Evolutionary conservation across 1,284 basidiomycete genomes (phyloP).

Genomic region (Sanghuangporus sanghuang): DNA sequence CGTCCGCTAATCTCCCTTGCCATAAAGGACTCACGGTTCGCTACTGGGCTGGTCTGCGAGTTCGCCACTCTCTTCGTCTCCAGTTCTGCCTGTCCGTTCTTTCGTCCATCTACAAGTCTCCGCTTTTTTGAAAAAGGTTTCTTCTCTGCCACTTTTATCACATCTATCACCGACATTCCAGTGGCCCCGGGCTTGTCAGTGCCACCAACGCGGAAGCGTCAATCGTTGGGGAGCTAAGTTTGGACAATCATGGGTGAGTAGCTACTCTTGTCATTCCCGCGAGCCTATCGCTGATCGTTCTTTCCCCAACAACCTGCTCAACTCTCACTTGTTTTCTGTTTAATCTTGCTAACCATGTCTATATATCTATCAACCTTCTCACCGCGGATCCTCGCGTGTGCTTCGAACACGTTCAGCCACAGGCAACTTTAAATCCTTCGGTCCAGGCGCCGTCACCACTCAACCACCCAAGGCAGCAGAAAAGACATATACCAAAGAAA

Average conservation of each 20-base stretch:
- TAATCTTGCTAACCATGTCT: background rate
- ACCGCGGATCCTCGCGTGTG: background rate
- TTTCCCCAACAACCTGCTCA: background rate
- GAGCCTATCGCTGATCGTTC: background rate
- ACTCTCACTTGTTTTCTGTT: background rate
- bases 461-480: background rate
- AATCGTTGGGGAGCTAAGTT: background rate
- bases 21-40: background rate
- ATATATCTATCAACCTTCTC: background rate
- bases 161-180: background rate
- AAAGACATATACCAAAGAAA: conserved; percentile 15
- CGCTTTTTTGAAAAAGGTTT: background rate
- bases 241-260: conserved; percentile 1
- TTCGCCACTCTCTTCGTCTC: conserved; percentile 6
- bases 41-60: background rate
- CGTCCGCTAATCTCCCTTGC: background rate
- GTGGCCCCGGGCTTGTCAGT: background rate
- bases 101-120: background rate
- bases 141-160: background rate
- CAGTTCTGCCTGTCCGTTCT: background rate
- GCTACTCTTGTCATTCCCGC: background rate
- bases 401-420: background rate
- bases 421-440: background rate
- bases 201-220: background rate
- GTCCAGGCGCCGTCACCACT: background rate